These are phyloP conservation scores for Xylaria sp. DNA, from an alignment of 2,329 filamentous ascomycete genomes.

Conservation along the genomic window DNA sequence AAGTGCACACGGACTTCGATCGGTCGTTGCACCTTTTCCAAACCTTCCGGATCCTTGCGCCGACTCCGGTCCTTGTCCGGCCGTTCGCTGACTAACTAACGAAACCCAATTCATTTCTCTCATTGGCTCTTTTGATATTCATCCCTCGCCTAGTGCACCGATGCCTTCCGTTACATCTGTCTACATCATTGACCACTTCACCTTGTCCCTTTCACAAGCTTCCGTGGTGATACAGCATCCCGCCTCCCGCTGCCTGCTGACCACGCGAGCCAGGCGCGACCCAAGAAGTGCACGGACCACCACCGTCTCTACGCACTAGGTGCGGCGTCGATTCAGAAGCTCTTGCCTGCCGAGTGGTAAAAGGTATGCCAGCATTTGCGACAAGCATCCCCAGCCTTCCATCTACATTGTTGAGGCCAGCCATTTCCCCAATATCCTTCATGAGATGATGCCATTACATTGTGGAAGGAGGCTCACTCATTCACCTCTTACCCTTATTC, in stretches of 20 bases:
- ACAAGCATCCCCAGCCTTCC: conserved; percentile 26
- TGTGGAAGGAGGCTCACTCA: conserved; percentile 3
- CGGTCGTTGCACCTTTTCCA: conserved; percentile 5
- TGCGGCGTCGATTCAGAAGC: not conserved
- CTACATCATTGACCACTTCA: conserved; percentile 22
- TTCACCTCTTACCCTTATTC: not conserved
- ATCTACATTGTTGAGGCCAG: conserved; percentile 34
- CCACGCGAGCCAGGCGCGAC: conserved; percentile 17
- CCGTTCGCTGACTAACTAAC: conserved; percentile 11
- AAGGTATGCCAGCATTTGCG: conserved; percentile 18
- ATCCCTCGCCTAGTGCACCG: conserved; percentile 3
- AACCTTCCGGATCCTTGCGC: conserved; percentile 15
- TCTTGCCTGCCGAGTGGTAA: conserved; percentile 31
- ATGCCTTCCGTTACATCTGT: conserved; percentile 31
- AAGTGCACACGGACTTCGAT: not conserved
- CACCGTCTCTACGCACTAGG: not conserved
- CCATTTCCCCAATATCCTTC: conserved; percentile 19
- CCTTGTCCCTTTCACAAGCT: not conserved
- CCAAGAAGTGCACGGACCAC: conserved; percentile 11
- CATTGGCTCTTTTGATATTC: conserved; percentile 31
- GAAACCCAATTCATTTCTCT: conserved; percentile 14
- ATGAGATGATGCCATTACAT: conserved; percentile 14
- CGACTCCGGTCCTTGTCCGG: conserved; percentile 32
- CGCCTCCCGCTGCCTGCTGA: not conserved
- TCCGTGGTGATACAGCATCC: conserved; percentile 13